Evolutionary conservation across 768 basidiomycete species (phyloP).

Genomic region (Lentinula raphanica): DNA sequence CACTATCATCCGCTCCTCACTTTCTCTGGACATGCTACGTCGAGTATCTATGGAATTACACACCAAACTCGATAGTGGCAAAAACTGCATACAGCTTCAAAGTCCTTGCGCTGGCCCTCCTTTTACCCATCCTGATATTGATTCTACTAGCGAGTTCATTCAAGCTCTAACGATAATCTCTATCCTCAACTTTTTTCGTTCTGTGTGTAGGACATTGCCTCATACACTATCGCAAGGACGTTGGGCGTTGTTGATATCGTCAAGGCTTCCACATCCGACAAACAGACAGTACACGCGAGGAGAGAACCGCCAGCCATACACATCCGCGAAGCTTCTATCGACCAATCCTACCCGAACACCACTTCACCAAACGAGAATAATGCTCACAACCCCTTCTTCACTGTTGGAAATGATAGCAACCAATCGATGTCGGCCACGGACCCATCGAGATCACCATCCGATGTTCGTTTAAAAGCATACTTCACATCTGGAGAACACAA

Average conservation of each 20-base stretch:
- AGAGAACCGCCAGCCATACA: constrained; percentile 25
- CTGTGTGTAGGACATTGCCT: constrained; percentile 60
- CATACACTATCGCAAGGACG: constrained; percentile 79
- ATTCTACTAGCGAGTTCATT: constrained; percentile 45
- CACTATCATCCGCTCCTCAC: constrained; percentile 31
- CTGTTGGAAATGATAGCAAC: neutral
- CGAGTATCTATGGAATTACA: constrained; percentile 59
- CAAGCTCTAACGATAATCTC: neutral
- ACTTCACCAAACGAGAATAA: neutral
- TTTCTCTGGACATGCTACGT: constrained; percentile 58
- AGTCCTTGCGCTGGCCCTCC: constrained; percentile 56
- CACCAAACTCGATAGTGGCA: constrained; percentile 62
- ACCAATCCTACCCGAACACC: neutral
- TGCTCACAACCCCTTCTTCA: neutral
- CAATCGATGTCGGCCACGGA: neutral
- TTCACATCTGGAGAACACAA: constrained; percentile 48
- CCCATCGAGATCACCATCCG: neutral
- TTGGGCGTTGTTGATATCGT: constrained; percentile 73
- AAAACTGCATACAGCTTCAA: constrained; percentile 59
- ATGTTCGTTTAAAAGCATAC: constrained; percentile 33
- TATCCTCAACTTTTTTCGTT: constrained; percentile 5
- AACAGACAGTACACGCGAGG: constrained; percentile 30
- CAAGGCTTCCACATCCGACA: constrained; percentile 68
- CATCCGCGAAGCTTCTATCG: constrained; percentile 18
- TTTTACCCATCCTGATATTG: constrained; percentile 57